These are phyloP conservation scores for Ceratobasidium sp. DNA, from an alignment of 1,284 basidiomycete species.

Conservation along the genomic window DNA sequence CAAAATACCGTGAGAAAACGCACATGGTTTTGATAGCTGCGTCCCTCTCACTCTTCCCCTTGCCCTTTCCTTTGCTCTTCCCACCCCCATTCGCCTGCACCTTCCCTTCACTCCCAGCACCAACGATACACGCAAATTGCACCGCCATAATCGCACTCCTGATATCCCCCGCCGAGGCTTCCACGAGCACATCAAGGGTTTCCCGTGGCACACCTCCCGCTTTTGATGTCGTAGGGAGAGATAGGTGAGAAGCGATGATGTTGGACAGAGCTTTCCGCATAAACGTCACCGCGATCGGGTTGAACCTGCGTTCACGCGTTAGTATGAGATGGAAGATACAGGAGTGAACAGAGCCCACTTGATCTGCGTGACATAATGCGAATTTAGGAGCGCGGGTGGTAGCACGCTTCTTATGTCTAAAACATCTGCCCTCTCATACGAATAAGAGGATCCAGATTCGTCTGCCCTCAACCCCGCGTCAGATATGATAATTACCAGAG, in stretches of 20 bases:
- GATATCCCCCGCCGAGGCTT: slow-evolving; percentile 87
- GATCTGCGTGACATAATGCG: slow-evolving; percentile 75
- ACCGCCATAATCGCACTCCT: slow-evolving; percentile 90
- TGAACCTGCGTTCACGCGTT: slow-evolving; percentile 66
- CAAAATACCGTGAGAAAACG: slow-evolving; percentile 49
- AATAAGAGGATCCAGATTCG: slow-evolving; percentile 55
- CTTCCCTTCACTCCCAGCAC: slow-evolving; percentile 49
- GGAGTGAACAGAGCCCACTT: slow-evolving; percentile 57
- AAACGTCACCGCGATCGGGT: slow-evolving; percentile 87
- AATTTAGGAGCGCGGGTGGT: slow-evolving; percentile 63
- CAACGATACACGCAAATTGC: slow-evolving; percentile 73
- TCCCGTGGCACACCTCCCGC: slow-evolving; percentile 61
- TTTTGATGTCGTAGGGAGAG: slow-evolving; percentile 46
- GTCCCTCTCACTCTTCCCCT: slow-evolving; percentile 49
- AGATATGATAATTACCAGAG: slow-evolving; percentile 84
- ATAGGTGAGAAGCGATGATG: slow-evolving; percentile 63
- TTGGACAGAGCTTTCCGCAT: slow-evolving; percentile 78
- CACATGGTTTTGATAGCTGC: slow-evolving; percentile 40
- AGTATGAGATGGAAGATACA: neutral
- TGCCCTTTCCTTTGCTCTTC: slow-evolving; percentile 49
- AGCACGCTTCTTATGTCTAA: slow-evolving; percentile 75
- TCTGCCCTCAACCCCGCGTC: slow-evolving; percentile 75
- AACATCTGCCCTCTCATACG: slow-evolving; percentile 58
- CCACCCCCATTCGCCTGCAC: slow-evolving; percentile 46
- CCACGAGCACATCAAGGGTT: slow-evolving; percentile 74